phyloP scores from a whole-genome alignment of 1,139 yeast genomes.

The Nakaseomyces bracarensis region DNA sequence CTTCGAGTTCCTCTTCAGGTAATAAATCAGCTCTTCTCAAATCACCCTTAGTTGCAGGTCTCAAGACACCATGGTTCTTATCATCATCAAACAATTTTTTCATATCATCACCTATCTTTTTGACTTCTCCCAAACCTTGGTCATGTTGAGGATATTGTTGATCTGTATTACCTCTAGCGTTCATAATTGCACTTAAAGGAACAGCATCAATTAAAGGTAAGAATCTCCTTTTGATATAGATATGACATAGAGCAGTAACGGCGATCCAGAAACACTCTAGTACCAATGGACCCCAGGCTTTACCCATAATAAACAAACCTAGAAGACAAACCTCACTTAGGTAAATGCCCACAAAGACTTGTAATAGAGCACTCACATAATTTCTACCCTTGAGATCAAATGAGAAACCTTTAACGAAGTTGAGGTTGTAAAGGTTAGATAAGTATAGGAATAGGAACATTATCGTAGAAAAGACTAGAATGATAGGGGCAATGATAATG shows the following conservation, averaged over 20 bases:
- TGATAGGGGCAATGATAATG: slow-evolving; percentile 68
- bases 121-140: slow-evolving; percentile 54
- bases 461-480: slow-evolving; percentile 55
- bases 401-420: slow-evolving; percentile 50
- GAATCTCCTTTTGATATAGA: slow-evolving; percentile 50
- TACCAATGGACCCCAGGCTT: slow-evolving; percentile 66
- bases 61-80: slow-evolving; percentile 16
- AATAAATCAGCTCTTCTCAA: slow-evolving; percentile 30
- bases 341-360: slow-evolving; percentile 56
- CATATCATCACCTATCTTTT: slow-evolving; percentile 41
- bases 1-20: slow-evolving; percentile 12
- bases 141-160: slow-evolving; percentile 44
- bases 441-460: slow-evolving; percentile 50
- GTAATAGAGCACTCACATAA: slow-evolving; percentile 59
- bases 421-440: slow-evolving; percentile 51
- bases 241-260: slow-evolving; percentile 46
- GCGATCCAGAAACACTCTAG: slow-evolving; percentile 48
- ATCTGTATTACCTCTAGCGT: slow-evolving; percentile 45
- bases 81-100: slow-evolving; percentile 30
- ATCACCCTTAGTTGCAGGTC: slow-evolving; percentile 33
- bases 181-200: slow-evolving; percentile 64
- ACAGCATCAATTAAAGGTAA: slow-evolving; percentile 56
- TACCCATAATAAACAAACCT: slow-evolving; percentile 61
- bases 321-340: slow-evolving; percentile 57
- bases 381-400: slow-evolving; percentile 57